These are phyloP conservation scores for Rhizopus stolonifer DNA, from an alignment of 371 early-diverging fungal species.

Conservation along the genomic window DNA sequence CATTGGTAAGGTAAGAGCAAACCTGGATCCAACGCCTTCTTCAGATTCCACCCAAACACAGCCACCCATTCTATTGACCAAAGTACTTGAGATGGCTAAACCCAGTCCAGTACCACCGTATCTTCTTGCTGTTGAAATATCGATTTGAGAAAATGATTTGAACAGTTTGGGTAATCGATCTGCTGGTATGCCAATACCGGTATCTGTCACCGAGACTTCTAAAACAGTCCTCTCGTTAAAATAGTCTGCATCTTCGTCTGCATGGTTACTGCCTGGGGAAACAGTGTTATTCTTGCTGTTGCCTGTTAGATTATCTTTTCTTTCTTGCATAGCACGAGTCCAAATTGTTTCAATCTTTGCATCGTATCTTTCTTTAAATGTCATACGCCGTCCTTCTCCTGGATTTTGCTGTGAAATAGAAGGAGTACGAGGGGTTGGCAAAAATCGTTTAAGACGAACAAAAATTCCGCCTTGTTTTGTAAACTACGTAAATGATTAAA, in stretches of 20 bases:
- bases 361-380: constrained; percentile 59
- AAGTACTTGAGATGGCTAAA: constrained; percentile 55
- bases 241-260: constrained; percentile 19
- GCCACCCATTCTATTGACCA: constrained; percentile 63
- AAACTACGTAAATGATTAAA: constrained; percentile 30
- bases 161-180: constrained; percentile 58
- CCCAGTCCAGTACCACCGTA: constrained; percentile 63
- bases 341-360: constrained; percentile 52
- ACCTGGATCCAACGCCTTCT: constrained; percentile 51
- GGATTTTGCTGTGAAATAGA: constrained; percentile 17
- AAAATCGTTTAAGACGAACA: constrained; percentile 36
- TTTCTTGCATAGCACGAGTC: constrained; percentile 23
- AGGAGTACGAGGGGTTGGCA: constrained; percentile 31
- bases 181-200: constrained; percentile 61
- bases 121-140: constrained; percentile 57
- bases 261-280: not conserved
- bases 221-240: constrained; percentile 46
- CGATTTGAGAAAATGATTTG: constrained; percentile 61
- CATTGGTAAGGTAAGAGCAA: constrained; percentile 58
- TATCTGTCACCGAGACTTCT: constrained; percentile 59
- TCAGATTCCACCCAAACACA: constrained; percentile 64
- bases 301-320: constrained; percentile 5
- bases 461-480: constrained; percentile 47
- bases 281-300: not conserved
- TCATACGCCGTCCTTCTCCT: constrained; percentile 32